Evolutionary conservation across 2,329 filamentous ascomycete species (phyloP).

Genomic region (Teratosphaeria gauchensis): DNA sequence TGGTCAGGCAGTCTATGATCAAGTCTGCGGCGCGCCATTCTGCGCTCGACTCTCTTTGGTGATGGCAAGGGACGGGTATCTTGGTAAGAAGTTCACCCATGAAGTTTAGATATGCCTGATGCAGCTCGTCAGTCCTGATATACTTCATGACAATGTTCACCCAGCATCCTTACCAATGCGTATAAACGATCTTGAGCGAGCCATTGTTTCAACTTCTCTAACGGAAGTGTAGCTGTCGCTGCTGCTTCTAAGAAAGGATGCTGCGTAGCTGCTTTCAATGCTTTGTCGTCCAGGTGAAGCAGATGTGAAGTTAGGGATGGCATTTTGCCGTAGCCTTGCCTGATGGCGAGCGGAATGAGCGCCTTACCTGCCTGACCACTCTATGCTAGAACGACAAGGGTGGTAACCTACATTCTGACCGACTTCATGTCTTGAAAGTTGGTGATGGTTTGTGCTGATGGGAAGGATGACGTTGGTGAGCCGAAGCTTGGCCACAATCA

Average conservation of each 20-base stretch:
- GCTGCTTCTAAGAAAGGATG: slow-evolving; percentile 57
- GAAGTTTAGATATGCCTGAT: slow-evolving; percentile 53
- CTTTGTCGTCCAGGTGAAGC: slow-evolving; percentile 37
- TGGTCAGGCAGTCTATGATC: slow-evolving; percentile 54
- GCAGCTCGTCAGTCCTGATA: background rate
- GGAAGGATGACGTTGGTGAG: too few relatives aligned
- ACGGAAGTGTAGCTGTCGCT: slow-evolving; percentile 52
- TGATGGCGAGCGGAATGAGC: background rate
- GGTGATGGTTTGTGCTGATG: too few relatives aligned
- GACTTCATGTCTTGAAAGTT: background rate
- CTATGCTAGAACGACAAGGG: background rate
- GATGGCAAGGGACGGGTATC: slow-evolving; percentile 43
- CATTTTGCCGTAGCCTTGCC: slow-evolving; percentile 10
- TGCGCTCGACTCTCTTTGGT: slow-evolving; percentile 33
- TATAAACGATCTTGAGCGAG: slow-evolving; percentile 64
- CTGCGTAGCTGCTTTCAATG: slow-evolving; percentile 51
- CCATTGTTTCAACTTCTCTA: slow-evolving; percentile 51
- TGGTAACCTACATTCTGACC: background rate
- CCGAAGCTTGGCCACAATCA: too few relatives aligned
- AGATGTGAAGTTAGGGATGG: slow-evolving; percentile 50
- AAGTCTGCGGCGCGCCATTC: slow-evolving; percentile 52
- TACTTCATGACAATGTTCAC: background rate
- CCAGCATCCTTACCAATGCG: slow-evolving; percentile 37
- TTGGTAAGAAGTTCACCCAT: slow-evolving; percentile 54
- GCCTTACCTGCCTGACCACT: background rate